Evolutionary conservation across 495 filamentous ascomycete genomes (phyloP), one percentile per base, ranked within the genome.

Genomic region (Penicillium nucicola): DNA sequence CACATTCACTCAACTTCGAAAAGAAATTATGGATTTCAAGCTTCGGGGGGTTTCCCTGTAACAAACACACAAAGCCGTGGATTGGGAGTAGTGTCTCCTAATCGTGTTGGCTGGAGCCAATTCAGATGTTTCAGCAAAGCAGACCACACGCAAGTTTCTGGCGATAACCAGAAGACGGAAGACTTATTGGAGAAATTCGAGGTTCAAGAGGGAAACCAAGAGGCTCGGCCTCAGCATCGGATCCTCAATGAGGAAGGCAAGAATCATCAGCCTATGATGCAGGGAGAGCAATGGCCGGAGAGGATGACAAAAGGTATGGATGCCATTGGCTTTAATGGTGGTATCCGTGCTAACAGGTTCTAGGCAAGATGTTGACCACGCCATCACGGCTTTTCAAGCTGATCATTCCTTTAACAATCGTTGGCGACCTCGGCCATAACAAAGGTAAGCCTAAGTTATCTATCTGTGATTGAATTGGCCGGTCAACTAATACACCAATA

Each of bases 351-450:
- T 54, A 22, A 46, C 30, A 2, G 11, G 9, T 13, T 39, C 19
- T 40, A 95, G 90, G 90, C 33, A 95, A 92, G 69, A 80, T 97
- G 22, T 75, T 96, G 36, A 92, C 92, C 0, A 97, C 92, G 1
- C 92, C 92, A 0, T 93, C 89, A 1, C 81, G 89, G 5, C 82
- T 96, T 33, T 82, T 97, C 30, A 97, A 97, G 67, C 72, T 97
- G 13, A 85, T 96, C 18, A 76, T 97, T 7, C 92, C 92, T 0
- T 76, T 97, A 9, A 84, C 84, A 4, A 83, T 81, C 2, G 52
- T 65, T 2, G 75, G 85, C 50, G 73, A 80, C 22, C 80, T 82
- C 38, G 70, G 45, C 25, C 48, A 72, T 31, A 66, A 76, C 32
- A 81, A 79, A 45, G 49, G 80, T 78, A 72, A 68, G 56, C 74